Conservation (phyloP, 2,329 filamentous ascomycete genomes). For the Furcasterigmium sp. region DNA sequence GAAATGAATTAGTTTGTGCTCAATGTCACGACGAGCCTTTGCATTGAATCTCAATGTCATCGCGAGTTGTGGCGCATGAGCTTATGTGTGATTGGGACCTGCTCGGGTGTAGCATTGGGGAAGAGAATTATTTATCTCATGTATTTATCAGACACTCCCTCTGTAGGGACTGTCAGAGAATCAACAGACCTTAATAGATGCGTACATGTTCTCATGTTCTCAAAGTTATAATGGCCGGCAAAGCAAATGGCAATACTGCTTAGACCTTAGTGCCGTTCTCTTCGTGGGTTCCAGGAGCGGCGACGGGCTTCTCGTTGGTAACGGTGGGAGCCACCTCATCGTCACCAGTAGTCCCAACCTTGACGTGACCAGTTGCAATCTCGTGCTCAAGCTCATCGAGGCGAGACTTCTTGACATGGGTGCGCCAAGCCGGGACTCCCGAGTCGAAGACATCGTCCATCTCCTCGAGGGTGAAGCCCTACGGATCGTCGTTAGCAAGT, state of each 20-base stretch:
- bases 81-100: too few relatives aligned
- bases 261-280: not conserved
- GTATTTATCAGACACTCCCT: too few relatives aligned
- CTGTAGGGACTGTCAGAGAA: too few relatives aligned
- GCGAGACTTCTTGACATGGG: slow-evolving; percentile 31
- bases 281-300: not conserved
- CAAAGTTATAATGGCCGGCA: too few relatives aligned
- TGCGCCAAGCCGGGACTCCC: slow-evolving; percentile 54
- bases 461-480: slow-evolving; percentile 69
- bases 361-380: slow-evolving; percentile 40
- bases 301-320: not conserved
- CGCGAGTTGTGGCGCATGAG: too few relatives aligned
- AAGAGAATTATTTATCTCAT: too few relatives aligned
- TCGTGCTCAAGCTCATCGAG: slow-evolving; percentile 41
- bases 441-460: slow-evolving; percentile 68
- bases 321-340: not conserved
- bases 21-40: too few relatives aligned
- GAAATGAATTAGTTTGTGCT: too few relatives aligned
- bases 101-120: too few relatives aligned
- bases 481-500: not conserved
- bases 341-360: slow-evolving; percentile 20
- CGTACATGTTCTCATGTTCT: too few relatives aligned
- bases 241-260: not conserved
- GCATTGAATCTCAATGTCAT: too few relatives aligned
- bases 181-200: too few relatives aligned